A percentile compares a stretch with the other conserved stretches of the same genome.
Conservation (phyloP, 108 stramenopile genomes). For the Cyclotella cryptica region DNA sequence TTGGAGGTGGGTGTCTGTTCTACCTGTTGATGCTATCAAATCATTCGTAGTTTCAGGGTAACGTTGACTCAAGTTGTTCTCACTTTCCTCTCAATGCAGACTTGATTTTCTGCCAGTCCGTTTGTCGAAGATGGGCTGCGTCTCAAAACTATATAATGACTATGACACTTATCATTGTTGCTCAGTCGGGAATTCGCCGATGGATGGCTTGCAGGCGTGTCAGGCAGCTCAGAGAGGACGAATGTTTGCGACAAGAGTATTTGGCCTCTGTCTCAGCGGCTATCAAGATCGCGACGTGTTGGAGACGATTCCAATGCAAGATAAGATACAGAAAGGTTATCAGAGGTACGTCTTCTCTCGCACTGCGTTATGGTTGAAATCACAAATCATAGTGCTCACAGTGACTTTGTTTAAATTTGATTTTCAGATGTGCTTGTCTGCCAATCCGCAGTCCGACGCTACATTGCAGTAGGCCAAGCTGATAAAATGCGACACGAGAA, state of each 20-base stretch:
- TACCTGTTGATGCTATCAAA: background rate
- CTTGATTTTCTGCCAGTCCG: background rate
- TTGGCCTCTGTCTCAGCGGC: background rate
- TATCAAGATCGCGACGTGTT: background rate
- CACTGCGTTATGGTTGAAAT: too few species aligned
- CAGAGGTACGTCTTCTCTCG: background rate
- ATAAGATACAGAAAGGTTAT: background rate
- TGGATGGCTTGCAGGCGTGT: slow-evolving; percentile 3
- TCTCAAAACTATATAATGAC: background rate
- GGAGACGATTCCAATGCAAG: background rate
- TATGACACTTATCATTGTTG: background rate
- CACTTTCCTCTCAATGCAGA: background rate
- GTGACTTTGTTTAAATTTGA: background rate
- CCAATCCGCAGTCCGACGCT: slow-evolving; percentile 1
- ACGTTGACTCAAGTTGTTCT: background rate
- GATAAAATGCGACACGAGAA: background rate
- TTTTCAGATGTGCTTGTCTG: slow-evolving; percentile 8
- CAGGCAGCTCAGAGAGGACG: background rate
- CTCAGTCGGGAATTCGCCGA: background rate
- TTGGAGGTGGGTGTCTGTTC: background rate
- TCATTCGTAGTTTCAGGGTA: background rate
- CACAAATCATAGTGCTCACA: background rate
- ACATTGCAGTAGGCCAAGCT: background rate
- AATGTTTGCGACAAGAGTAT: background rate
- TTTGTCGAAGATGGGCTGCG: background rate